Evolutionary conservation across 2,329 filamentous ascomycete species (phyloP), one percentile per base, ranked within the genome.

Genomic region (Cladosporium sp.): DNA sequence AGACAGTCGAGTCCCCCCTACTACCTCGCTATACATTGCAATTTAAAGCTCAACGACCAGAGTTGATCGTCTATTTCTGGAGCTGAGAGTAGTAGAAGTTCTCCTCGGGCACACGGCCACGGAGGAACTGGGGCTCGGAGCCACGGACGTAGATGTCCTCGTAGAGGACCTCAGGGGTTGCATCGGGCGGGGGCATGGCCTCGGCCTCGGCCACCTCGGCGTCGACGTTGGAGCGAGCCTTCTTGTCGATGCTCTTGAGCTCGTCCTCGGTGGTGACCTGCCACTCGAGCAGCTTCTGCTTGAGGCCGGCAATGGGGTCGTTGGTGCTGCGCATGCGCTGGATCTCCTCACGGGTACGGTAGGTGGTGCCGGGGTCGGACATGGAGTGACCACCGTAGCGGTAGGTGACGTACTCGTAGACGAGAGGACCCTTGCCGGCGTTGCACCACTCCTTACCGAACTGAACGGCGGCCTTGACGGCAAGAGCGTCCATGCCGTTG

Each of bases 311-410:
- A 69, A 98, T 98, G 63, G 93, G 90, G 77, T 98, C 93, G 77
- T 97, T 89, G 76, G 93, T 98, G 66, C 87, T 95, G 68, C 93
- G 89, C 93, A 98, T 98, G 74, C 92, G 91, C 81, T 96, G 92
- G 70, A 98, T 95, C 79, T 98, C 93, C 80, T 98, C 93, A 75
- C 93, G 90, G 64, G 92, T 96, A 72, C 75, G 87, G 86, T 98
- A 98, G 66, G 93, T 97, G 73, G 93, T 98, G 73, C 93, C 93
- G 55, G 93, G 93, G 74, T 98, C 93, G 69, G 92, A 97, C 93
- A 98, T 98, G 77, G 90, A 96, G 85, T 98, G 93, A 63, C 93
- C 93, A 72, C 93, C 93, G 74, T 98, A 98, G 68, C 93, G 85
- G 86, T 98, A 98, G 66, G 93, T 98, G 69, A 98, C 91, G 74